Percentiles rank a stretch among this genome's conserved stretches.
Conservation (phyloP, 768 basidiomycete species). For the Mycena polygramma region DNA sequence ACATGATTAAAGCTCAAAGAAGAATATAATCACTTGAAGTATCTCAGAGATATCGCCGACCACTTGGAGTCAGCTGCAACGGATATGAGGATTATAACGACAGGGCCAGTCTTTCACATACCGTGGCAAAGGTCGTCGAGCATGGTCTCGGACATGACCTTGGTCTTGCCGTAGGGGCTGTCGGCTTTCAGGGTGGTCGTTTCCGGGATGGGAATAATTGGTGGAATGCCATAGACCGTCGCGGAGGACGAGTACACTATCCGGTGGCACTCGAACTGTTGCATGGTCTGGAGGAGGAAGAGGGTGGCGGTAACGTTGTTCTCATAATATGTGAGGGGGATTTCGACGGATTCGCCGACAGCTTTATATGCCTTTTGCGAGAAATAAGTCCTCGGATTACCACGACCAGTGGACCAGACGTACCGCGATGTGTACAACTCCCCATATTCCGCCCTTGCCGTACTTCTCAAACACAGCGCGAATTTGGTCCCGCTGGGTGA, state of each 20-base stretch:
- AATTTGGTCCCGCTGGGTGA: slow-evolving; percentile 80
- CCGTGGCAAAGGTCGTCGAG: slow-evolving; percentile 89
- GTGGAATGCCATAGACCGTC: slow-evolving; percentile 97
- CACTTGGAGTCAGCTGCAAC: slow-evolving; percentile 76
- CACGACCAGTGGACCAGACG: slow-evolving; percentile 53
- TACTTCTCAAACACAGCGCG: slow-evolving; percentile 86
- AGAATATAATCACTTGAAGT: slow-evolving; percentile 85
- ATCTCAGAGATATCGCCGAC: slow-evolving; percentile 89
- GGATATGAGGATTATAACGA: slow-evolving; percentile 28
- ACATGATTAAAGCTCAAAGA: background rate
- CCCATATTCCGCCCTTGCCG: slow-evolving; percentile 93
- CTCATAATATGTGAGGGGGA: slow-evolving; percentile 92
- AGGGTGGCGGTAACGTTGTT: slow-evolving; percentile 95
- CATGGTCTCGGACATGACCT: slow-evolving; percentile 93
- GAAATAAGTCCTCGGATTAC: too few species aligned
- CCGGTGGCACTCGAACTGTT: slow-evolving; percentile 83
- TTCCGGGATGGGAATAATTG: slow-evolving; percentile 94
- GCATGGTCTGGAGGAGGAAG: slow-evolving; percentile 88
- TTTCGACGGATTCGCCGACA: slow-evolving; percentile 95
- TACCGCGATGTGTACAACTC: slow-evolving; percentile 95
- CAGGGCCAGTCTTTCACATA: slow-evolving; percentile 48
- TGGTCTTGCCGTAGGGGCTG: slow-evolving; percentile 96
- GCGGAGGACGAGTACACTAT: slow-evolving; percentile 98
- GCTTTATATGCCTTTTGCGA: slow-evolving; percentile 99
- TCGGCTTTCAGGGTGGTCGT: slow-evolving; percentile 88